A percentile compares a stretch with the other conserved stretches of the same genome.
Conservation (phyloP, 345 rosid species). For the Eucalyptus regnans region DNA sequence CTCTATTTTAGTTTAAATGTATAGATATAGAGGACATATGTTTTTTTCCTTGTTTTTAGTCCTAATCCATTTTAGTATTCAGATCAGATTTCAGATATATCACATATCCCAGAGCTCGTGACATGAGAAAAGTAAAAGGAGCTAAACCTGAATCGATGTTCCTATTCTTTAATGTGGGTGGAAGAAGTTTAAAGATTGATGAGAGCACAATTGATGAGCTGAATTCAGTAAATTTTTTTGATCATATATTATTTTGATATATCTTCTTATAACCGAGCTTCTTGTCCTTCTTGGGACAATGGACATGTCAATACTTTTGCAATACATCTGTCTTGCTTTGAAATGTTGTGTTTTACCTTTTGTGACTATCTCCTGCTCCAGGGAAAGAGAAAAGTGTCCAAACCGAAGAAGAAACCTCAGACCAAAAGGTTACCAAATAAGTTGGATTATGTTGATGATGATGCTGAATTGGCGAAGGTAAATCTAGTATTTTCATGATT, state of each 20-base stretch:
- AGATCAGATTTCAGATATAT: background rate
- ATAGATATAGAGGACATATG: background rate
- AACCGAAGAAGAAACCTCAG: constrained; percentile 17
- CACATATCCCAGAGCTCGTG: background rate
- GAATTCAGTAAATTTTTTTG: background rate
- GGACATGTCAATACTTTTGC: background rate
- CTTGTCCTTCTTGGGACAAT: background rate
- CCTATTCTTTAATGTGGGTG: background rate
- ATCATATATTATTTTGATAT: background rate
- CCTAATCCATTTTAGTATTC: background rate
- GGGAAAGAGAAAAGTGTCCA: background rate
- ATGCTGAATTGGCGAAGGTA: constrained; percentile 13
- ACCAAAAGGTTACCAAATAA: constrained; percentile 3
- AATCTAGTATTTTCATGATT: background rate
- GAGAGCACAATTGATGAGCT: background rate
- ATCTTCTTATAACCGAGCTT: background rate
- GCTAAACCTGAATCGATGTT: background rate
- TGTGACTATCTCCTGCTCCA: background rate
- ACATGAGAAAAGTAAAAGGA: background rate
- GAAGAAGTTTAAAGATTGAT: background rate
- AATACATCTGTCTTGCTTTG: background rate
- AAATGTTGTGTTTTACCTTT: background rate
- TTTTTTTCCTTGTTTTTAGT: background rate
- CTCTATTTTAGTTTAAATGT: background rate
- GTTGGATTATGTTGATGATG: constrained; percentile 17